Percentiles rank a stretch among this genome's conserved stretches.
Evolutionary conservation across 2,329 filamentous ascomycete species (phyloP).

Genomic region (Aspergillus sojae): DNA sequence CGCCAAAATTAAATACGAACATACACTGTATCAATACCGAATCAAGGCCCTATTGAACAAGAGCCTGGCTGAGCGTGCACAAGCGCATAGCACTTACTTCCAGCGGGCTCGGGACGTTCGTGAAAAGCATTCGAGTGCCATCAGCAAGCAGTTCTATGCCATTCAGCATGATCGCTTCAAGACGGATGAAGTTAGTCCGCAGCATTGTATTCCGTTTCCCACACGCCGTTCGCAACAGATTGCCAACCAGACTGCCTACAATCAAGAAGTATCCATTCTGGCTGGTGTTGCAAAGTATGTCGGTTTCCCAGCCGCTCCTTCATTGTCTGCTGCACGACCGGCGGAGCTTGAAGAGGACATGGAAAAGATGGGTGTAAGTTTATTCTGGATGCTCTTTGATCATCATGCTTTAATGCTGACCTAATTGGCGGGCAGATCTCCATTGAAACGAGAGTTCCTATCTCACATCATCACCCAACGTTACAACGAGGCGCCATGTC

Average conservation of each 20-base stretch:
- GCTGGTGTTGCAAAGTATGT: constrained; percentile 92
- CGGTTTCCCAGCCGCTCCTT: constrained; percentile 93
- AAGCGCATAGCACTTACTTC: constrained; percentile 88
- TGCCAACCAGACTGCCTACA: constrained; percentile 85
- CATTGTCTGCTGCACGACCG: constrained; percentile 71
- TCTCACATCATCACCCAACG: constrained; percentile 29
- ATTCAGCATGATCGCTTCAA: constrained; percentile 87
- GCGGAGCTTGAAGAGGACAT: constrained; percentile 84
- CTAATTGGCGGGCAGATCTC: constrained; percentile 27
- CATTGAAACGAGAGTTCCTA: constrained; percentile 29
- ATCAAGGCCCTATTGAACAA: constrained; percentile 72
- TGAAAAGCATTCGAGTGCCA: constrained; percentile 74
- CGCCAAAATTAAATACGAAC: constrained; percentile 76
- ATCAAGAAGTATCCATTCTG: constrained; percentile 88
- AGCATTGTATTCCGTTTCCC: constrained; percentile 81
- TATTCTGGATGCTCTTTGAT: background rate
- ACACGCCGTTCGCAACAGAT: constrained; percentile 76
- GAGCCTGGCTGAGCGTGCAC: constrained; percentile 78
- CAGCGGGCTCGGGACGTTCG: constrained; percentile 82
- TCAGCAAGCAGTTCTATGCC: constrained; percentile 89
- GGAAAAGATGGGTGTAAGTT: constrained; percentile 81
- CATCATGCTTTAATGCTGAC: background rate
- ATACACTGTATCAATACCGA: constrained; percentile 73
- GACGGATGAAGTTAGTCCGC: constrained; percentile 74
- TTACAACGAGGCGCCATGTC: constrained; percentile 34